Percentiles rank a stretch among this genome's conserved stretches.
Conservation (phyloP, 2,329 filamentous ascomycete genomes). For the Diaporthe sp. region DNA sequence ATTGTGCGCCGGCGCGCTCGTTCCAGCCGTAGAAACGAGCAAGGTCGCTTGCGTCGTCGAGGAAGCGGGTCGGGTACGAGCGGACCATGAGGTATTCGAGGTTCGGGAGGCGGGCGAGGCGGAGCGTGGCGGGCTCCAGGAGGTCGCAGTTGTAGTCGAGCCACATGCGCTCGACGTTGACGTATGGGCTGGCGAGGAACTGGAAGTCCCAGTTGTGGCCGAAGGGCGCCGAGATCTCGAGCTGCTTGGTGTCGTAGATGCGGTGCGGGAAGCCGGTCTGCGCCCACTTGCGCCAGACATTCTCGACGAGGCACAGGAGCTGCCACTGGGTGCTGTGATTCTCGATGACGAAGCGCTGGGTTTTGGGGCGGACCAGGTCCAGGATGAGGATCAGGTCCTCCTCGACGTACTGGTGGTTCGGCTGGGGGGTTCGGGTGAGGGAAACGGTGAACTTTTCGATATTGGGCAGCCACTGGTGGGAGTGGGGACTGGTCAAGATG, state of each 20-base stretch:
- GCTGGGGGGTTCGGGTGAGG: conserved; percentile 31
- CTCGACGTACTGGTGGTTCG: conserved; percentile 15
- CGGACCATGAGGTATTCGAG: conserved; percentile 39
- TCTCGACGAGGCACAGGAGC: conserved; percentile 18
- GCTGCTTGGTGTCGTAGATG: conserved; percentile 36
- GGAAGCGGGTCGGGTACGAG: neutral
- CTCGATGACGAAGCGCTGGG: conserved; percentile 38
- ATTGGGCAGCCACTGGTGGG: conserved; percentile 4
- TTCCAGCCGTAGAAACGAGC: conserved; percentile 17
- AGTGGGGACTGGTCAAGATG: neutral
- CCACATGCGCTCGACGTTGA: conserved; percentile 36
- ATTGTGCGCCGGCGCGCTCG: neutral
- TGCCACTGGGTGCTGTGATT: conserved; percentile 14
- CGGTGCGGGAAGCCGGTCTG: conserved; percentile 5
- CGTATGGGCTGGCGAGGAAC: conserved; percentile 34
- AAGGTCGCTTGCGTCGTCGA: neutral
- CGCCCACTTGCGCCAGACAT: conserved; percentile 19
- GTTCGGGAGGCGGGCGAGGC: conserved; percentile 6
- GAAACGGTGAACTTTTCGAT: conserved; percentile 38
- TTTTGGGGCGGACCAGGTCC: conserved; percentile 16
- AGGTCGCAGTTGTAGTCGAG: conserved; percentile 34
- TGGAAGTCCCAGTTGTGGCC: conserved; percentile 38
- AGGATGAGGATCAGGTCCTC: conserved; percentile 34
- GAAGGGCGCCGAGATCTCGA: conserved; percentile 32
- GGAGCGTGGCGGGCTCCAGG: conserved; percentile 21